Conservation (phyloP, 2,329 filamentous ascomycete species). For the Exserohilum rostratum region DNA sequence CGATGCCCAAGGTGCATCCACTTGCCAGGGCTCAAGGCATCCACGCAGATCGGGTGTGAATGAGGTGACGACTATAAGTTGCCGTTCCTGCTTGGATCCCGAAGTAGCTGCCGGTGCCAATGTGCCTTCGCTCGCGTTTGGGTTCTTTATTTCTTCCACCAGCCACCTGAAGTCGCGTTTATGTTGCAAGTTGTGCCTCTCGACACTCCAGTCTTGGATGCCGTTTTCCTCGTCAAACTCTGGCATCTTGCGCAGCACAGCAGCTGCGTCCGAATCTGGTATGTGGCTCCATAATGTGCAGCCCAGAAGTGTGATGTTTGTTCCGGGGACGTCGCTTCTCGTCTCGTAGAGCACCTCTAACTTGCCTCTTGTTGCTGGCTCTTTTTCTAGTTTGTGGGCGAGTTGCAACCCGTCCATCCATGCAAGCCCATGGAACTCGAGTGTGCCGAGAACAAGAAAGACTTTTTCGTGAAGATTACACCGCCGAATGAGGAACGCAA, state of each 20-base stretch:
- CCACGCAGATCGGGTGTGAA: slow-evolving; percentile 61
- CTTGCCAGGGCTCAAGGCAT: slow-evolving; percentile 58
- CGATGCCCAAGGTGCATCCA: slow-evolving; percentile 54
- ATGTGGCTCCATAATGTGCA: slow-evolving; percentile 65
- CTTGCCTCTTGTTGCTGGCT: slow-evolving; percentile 38
- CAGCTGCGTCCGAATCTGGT: slow-evolving; percentile 44
- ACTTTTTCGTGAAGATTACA: slow-evolving; percentile 40
- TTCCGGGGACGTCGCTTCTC: slow-evolving; percentile 50
- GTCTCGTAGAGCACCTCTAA: slow-evolving; percentile 55
- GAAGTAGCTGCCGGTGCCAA: slow-evolving; percentile 2
- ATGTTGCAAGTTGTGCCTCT: slow-evolving; percentile 58
- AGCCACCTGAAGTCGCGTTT: slow-evolving; percentile 60
- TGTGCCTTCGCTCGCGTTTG: slow-evolving; percentile 16
- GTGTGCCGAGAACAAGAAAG: slow-evolving; percentile 35
- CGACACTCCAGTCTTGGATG: slow-evolving; percentile 60
- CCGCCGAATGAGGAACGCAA: slow-evolving; percentile 37
- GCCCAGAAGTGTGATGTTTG: slow-evolving; percentile 59
- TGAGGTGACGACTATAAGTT: slow-evolving; percentile 61
- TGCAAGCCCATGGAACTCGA: slow-evolving; percentile 37
- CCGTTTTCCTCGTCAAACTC: slow-evolving; percentile 57
- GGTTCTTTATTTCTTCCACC: slow-evolving; percentile 42
- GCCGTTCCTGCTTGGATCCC: slow-evolving; percentile 8
- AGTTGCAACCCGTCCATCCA: slow-evolving; percentile 35
- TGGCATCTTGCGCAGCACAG: slow-evolving; percentile 55
- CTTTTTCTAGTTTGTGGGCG: slow-evolving; percentile 35